Evolutionary conservation across 2,329 filamentous ascomycete species (phyloP).

Genomic region (Chaetomiaceae sp.): DNA sequence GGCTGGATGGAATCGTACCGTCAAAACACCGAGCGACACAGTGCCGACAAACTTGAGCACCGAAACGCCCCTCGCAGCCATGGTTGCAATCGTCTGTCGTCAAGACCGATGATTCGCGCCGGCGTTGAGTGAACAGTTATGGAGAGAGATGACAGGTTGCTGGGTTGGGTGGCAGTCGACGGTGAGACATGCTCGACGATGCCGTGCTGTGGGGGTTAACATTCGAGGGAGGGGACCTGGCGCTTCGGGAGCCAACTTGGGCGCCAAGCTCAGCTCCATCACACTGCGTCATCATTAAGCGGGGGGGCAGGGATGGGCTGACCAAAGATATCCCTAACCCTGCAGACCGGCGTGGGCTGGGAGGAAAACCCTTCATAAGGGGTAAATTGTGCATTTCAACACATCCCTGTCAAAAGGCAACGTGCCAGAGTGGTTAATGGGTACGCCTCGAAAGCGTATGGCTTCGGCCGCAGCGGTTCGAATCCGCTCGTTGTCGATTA

Average conservation of each 20-base stretch:
- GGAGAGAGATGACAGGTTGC: not conserved
- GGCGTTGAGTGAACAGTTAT: conserved; percentile 18
- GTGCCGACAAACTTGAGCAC: conserved; percentile 91
- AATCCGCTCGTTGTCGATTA: conserved; percentile 20
- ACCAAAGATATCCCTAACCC: conserved; percentile 2
- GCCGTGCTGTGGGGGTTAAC: not conserved
- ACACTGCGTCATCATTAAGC: conserved; percentile 14
- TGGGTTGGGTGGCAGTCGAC: not conserved
- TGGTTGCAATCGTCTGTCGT: conserved; percentile 35
- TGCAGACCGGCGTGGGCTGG: not conserved
- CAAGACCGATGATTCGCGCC: conserved; percentile 17
- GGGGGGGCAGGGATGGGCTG: not conserved
- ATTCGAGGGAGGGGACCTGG: conserved; percentile 6
- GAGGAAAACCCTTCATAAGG: not conserved
- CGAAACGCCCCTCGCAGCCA: conserved; percentile 66
- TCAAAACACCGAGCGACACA: conserved; percentile 80
- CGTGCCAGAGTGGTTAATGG: conserved; percentile 24
- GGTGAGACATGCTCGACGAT: not conserved
- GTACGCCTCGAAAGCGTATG: conserved; percentile 24
- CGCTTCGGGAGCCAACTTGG: conserved; percentile 1
- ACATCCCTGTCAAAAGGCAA: conserved; percentile 15
- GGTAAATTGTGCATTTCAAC: not conserved
- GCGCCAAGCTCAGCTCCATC: not conserved
- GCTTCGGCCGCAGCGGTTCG: conserved; percentile 22
- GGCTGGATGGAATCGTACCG: no score